A percentile compares a stretch with the other conserved stretches of the same genome.
Evolutionary conservation across 2,329 filamentous ascomycete genomes (phyloP).

Genomic region (Lasiodiplodia sp.): DNA sequence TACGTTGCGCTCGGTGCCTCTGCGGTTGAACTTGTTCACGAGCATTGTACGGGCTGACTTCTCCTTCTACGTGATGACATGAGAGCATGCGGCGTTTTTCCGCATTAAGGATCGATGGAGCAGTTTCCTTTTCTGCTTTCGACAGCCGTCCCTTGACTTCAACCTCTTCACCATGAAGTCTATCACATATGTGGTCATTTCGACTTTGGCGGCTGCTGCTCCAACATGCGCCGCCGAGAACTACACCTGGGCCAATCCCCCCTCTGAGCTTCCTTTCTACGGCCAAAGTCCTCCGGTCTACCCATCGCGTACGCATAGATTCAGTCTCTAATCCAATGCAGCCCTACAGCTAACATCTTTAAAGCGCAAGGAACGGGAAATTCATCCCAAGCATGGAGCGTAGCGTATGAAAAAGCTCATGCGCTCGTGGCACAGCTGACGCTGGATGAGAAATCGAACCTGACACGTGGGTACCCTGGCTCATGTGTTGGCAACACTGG

Average conservation of each 20-base stretch:
- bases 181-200: background rate
- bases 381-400: constrained; percentile 34
- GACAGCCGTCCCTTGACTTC: too few species aligned
- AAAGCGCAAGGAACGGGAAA: constrained; percentile 38
- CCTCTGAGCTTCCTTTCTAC: constrained; percentile 40
- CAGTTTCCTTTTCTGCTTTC: too few species aligned
- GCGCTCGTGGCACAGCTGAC: constrained; percentile 50
- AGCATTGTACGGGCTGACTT: too few species aligned
- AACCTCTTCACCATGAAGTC: constrained; percentile 16
- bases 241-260: constrained; percentile 27
- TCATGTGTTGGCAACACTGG: constrained; percentile 47
- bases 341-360: constrained; percentile 19
- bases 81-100: too few species aligned
- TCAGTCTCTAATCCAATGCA: background rate
- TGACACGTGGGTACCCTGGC: constrained; percentile 44
- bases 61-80: too few species aligned
- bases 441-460: constrained; percentile 52
- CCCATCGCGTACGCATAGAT: constrained; percentile 36
- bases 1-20: too few species aligned
- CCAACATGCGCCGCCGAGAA: constrained; percentile 25
- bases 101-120: too few species aligned
- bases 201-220: constrained; percentile 22
- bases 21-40: too few species aligned
- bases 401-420: constrained; percentile 46
- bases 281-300: constrained; percentile 42